Evolutionary conservation across 805 yeast species (phyloP), one percentile per base, ranked within the genome.

Genomic region (Cyberlindnera sargentensis): DNA sequence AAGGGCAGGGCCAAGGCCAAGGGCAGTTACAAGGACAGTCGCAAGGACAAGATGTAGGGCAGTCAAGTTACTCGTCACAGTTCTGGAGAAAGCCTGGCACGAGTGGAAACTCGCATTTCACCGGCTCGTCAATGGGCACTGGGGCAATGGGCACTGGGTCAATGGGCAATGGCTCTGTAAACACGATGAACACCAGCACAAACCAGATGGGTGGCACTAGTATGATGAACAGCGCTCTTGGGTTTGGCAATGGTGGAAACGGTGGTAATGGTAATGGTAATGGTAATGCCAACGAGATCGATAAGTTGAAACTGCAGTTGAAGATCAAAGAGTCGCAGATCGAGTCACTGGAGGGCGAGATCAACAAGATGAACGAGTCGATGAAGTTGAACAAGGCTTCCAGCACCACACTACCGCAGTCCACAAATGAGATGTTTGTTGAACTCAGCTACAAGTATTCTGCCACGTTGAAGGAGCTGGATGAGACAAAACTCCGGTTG

Each of bases 401-500:
- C 20, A 15, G 20, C 20, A 15, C 20, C 20, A 15, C 20, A 15
- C 20, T 15, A 15, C 81, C 82, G 4, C 53, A 56, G 5, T 67
- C 64, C 34, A 57, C 73, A 32, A 72, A 72, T 45, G 68, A 66
- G 33, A 61, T 80, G 25, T 79, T 77, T 47, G 64, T 63, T 37
- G 75, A 68, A 48, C 60, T 81, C 50, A 65, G 78, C 2, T 61
- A 63, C 27, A 66, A 76, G 9, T 66, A 81, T 45, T 65, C 68
- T 33, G 70, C 72, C 27, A 68, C 72, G 41, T 62, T 62, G 31
- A 57, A 64, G 15, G 87, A 84, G 51, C 65, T 82, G 43, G 70
- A 72, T 26, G 84, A 80, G 23, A 76, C 87, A 1, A 82, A 82
- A 48, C 51, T 65, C 11, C 69, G 83, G 50, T 64, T 86, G 38